These are phyloP conservation scores for Syzygium aqueum DNA, from an alignment of 345 rosid species.

Conservation along the genomic window DNA sequence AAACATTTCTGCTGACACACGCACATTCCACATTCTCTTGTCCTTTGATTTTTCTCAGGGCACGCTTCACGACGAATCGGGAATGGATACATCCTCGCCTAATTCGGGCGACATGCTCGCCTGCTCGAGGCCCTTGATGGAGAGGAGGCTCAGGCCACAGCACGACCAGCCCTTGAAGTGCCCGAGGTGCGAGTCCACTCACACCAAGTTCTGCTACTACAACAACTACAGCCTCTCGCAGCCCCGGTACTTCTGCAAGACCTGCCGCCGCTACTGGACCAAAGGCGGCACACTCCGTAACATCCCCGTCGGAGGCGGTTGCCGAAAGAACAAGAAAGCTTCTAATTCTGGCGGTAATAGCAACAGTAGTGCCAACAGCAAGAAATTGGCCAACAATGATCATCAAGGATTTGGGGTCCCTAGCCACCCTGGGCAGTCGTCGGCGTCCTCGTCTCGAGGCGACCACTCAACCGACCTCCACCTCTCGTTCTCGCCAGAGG, in stretches of 20 bases:
- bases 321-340: constrained; percentile 83
- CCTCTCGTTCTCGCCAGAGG: constrained; percentile 38
- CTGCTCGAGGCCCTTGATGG: constrained; percentile 83
- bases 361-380: background rate
- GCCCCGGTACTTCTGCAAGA: constrained; percentile 97
- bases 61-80: constrained; percentile 45
- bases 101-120: constrained; percentile 82
- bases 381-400: constrained; percentile 31
- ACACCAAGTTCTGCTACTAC: constrained; percentile 97
- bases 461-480: constrained; percentile 39
- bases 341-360: constrained; percentile 5
- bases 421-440: constrained; percentile 22
- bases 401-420: constrained; percentile 10
- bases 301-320: constrained; percentile 97
- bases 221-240: constrained; percentile 97
- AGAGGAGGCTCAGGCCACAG: constrained; percentile 83
- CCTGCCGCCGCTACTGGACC: constrained; percentile 98
- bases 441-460: background rate
- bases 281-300: constrained; percentile 92
- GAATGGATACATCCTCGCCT: constrained; percentile 63
- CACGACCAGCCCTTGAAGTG: constrained; percentile 91
- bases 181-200: constrained; percentile 88
- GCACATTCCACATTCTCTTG: background rate
- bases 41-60: constrained; percentile 18
- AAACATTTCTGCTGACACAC: background rate